Base-by-base conservation (phyloP, 768 basidiomycete genomes). In the Termitomyces heimii region DNA sequence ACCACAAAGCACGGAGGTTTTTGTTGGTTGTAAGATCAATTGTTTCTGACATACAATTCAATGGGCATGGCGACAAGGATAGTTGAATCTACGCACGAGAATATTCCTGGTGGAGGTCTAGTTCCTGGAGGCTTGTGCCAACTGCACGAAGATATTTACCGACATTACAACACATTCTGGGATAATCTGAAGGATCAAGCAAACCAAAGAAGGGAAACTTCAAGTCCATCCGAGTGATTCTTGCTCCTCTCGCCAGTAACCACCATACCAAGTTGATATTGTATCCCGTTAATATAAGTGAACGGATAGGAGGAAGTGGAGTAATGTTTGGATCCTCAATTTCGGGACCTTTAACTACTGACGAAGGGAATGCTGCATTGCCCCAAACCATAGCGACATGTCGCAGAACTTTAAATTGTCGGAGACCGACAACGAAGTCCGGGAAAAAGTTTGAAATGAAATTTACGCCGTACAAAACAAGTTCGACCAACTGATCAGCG, bases 1-100 rank as follows among this genome's bases (percentile, higher is more conserved):
- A 61, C 60, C 60, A 61, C 29, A 61, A 13, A 43, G 42, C 48
- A 42, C 54, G 57, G 6, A 61, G 44, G n/a, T 61, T 55, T 40
- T 20, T 44, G 40, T 58, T 55, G 4, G 31, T 13, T 13, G 53
- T 52, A 13, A 58, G 49, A 45, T 61, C 49, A n/a, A 53, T 51
- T 3, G 28, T 48, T n/a, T 28, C 57, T 58, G 28, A 40, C 14
- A 48, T 9, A n/a, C 5, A 35, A 2, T 18, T 52, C 16, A 49
- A 9, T 20, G 12, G 16, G 18, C 5, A 14, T 46, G 35, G 2
- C 12, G 18, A n/a, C 34, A 56, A 20, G 37, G 22, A 5, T 5
- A 45, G 34, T 16, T 28, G 4, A 8, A 28, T 24, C 10, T 28
- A 40, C 59, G 14, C 5, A 58, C 57, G 14, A 7, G 29, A 42